Evolutionary conservation across 2,329 filamentous ascomycete genomes (phyloP).

Genomic region (Colletotrichum sp.): DNA sequence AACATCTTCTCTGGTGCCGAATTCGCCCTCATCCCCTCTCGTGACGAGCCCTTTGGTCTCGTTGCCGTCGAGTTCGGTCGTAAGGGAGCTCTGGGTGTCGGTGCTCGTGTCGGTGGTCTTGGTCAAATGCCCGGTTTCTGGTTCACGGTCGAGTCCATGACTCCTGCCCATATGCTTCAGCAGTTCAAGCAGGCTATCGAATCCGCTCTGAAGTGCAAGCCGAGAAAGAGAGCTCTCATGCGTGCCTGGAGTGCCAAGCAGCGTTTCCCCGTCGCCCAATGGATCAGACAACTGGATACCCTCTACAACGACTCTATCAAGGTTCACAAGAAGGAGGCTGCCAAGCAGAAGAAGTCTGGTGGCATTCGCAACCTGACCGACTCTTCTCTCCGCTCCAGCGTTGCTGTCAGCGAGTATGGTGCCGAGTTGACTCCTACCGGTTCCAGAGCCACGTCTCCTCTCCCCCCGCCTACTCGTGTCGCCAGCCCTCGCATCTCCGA

Average conservation of each 20-base stretch:
- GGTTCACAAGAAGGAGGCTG: constrained; percentile 41
- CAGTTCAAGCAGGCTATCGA: constrained; percentile 70
- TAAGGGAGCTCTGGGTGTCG: constrained; percentile 71
- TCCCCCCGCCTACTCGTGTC: constrained; percentile 9
- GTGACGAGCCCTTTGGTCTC: constrained; percentile 72
- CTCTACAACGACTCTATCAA: constrained; percentile 66
- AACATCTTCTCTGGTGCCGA: constrained; percentile 73
- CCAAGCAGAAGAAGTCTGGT: constrained; percentile 20
- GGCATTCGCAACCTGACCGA: constrained; percentile 17
- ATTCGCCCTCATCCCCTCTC: constrained; percentile 70
- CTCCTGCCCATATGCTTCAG: constrained; percentile 65
- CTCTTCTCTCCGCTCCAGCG: constrained; percentile 11
- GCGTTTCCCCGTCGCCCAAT: constrained; percentile 70
- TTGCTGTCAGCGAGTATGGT: constrained; percentile 13
- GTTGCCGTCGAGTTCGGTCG: constrained; percentile 73
- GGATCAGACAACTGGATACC: constrained; percentile 68
- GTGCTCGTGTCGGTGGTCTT: constrained; percentile 68
- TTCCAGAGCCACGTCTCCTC: constrained; percentile 11
- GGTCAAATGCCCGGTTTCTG: constrained; percentile 77
- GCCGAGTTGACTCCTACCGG: constrained; percentile 3
- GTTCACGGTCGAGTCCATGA: constrained; percentile 71
- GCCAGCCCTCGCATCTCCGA: constrained; percentile 14
- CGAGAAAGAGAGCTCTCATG: constrained; percentile 64
- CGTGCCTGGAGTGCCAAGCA: constrained; percentile 69
- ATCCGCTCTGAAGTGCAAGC: constrained; percentile 63